Evolutionary conservation across 1,284 basidiomycete genomes (phyloP).

Genomic region (Fomitopsis betulina): DNA sequence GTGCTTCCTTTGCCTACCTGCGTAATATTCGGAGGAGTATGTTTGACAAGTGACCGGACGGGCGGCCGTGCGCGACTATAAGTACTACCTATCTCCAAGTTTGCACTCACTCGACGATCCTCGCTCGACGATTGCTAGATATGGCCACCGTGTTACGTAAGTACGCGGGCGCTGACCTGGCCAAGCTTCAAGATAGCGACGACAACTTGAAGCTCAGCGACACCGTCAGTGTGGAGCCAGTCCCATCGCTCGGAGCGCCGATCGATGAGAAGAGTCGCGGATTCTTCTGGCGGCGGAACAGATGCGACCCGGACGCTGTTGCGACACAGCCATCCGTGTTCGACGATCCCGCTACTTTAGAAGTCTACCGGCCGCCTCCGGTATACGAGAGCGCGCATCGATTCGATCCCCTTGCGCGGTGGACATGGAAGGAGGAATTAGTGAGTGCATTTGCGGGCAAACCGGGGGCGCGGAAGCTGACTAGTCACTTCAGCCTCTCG

Average conservation of each 20-base stretch:
- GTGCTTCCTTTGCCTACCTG: background rate
- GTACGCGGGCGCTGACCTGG: background rate
- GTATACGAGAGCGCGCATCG: constrained; percentile 61
- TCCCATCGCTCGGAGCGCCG: constrained; percentile 24
- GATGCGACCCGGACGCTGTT: constrained; percentile 25
- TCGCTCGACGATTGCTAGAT: background rate
- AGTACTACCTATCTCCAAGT: background rate
- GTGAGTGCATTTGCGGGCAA: constrained; percentile 25
- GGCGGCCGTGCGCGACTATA: background rate
- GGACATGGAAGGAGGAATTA: constrained; percentile 66
- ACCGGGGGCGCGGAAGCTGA: background rate
- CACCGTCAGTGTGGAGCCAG: constrained; percentile 15
- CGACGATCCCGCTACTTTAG: constrained; percentile 44
- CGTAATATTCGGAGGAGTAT: constrained; percentile 8
- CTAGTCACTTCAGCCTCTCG: constrained; percentile 32
- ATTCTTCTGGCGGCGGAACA: constrained; percentile 22
- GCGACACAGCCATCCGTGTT: constrained; percentile 34
- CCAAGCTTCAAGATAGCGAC: background rate
- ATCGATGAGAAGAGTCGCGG: constrained; percentile 11
- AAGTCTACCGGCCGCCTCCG: constrained; percentile 51
- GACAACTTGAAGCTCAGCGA: constrained; percentile 15
- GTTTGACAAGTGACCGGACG: background rate
- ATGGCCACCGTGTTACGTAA: constrained; percentile 3
- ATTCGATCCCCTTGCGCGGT: constrained; percentile 62
- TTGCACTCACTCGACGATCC: background rate